phyloP scores from a whole-genome alignment of 1,284 basidiomycete species.

The Testicularia cyperi region DNA sequence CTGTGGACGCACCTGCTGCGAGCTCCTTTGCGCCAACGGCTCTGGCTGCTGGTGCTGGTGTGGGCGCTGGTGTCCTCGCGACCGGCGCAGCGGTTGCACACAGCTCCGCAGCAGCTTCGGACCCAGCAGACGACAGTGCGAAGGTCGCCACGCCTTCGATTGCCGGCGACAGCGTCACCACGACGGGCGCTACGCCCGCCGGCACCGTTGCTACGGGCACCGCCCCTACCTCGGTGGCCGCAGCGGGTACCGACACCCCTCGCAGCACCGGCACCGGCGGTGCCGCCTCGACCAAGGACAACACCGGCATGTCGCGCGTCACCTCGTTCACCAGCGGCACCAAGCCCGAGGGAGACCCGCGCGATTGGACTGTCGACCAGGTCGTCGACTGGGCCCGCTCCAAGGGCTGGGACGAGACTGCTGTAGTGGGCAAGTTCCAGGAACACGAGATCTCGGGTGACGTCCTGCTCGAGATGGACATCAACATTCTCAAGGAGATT shows the following conservation, averaged over 20 bases:
- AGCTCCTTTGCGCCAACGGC: no score
- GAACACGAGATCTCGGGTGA: slow-evolving; percentile 95
- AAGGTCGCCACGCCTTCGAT: slow-evolving; percentile 23
- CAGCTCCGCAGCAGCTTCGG: neutral
- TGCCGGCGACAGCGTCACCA: slow-evolving; percentile 16
- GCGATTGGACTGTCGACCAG: slow-evolving; percentile 83
- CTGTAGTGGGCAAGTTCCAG: slow-evolving; percentile 75
- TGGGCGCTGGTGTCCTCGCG: slow-evolving; percentile 12
- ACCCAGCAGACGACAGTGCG: slow-evolving; percentile 4
- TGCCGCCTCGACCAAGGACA: slow-evolving; percentile 6
- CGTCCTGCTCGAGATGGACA: slow-evolving; percentile 89
- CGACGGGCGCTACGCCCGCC: slow-evolving; percentile 10
- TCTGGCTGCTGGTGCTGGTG: slow-evolving; percentile 11
- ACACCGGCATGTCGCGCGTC: no score
- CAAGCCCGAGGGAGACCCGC: slow-evolving; percentile 62
- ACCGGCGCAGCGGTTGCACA: slow-evolving; percentile 57
- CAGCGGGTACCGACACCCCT: slow-evolving; percentile 48
- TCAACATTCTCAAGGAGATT: slow-evolving; percentile 90
- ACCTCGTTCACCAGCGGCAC: neutral
- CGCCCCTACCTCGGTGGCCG: slow-evolving; percentile 42
- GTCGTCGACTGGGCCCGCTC: slow-evolving; percentile 84
- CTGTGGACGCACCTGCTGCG: no score
- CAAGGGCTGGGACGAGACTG: slow-evolving; percentile 80
- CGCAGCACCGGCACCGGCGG: slow-evolving; percentile 6
- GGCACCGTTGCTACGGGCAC: slow-evolving; percentile 14